A percentile compares a stretch with the other conserved stretches of the same genome.
Evolutionary conservation across 148 eudicot species (phyloP).

Genomic region (Arbutus unedo): DNA sequence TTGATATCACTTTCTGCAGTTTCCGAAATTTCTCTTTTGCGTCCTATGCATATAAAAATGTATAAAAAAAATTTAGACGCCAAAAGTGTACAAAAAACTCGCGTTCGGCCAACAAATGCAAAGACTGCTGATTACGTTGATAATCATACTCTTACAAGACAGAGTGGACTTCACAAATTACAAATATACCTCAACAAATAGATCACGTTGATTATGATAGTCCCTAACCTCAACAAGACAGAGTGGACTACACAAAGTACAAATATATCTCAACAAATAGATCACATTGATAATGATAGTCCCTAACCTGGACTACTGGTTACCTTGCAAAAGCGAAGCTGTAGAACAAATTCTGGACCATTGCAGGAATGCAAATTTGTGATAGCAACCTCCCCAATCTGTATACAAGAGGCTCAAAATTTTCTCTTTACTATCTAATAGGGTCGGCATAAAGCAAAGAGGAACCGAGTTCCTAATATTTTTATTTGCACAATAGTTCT

Average conservation of each 20-base stretch:
- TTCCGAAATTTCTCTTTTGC: conserved; percentile 97
- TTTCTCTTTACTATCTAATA: not conserved
- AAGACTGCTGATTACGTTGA: not conserved
- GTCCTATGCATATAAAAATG: conserved; percentile 36
- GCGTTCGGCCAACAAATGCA: not conserved
- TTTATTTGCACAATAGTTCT: not conserved
- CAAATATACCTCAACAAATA: not conserved
- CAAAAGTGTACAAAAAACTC: not conserved
- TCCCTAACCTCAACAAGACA: conserved; percentile 23
- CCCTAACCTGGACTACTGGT: conserved; percentile 31
- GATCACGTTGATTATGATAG: not conserved
- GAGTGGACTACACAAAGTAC: too few relatives aligned
- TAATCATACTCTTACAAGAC: too few relatives aligned
- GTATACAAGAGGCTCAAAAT: not conserved
- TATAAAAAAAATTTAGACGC: not conserved
- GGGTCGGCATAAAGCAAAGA: not conserved
- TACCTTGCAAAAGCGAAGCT: conserved; percentile 16
- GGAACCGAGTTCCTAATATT: not conserved
- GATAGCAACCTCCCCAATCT: conserved; percentile 64
- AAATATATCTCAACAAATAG: not conserved
- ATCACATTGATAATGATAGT: not conserved
- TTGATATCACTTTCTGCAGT: conserved; percentile 89
- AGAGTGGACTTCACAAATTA: too few relatives aligned
- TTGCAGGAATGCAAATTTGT: conserved; percentile 71
- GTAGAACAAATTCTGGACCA: not conserved